A percentile compares a stretch with the other conserved stretches of the same genome.
Conservation (phyloP, 73 alveolate genomes). For the Effrenium voratum region DNA sequence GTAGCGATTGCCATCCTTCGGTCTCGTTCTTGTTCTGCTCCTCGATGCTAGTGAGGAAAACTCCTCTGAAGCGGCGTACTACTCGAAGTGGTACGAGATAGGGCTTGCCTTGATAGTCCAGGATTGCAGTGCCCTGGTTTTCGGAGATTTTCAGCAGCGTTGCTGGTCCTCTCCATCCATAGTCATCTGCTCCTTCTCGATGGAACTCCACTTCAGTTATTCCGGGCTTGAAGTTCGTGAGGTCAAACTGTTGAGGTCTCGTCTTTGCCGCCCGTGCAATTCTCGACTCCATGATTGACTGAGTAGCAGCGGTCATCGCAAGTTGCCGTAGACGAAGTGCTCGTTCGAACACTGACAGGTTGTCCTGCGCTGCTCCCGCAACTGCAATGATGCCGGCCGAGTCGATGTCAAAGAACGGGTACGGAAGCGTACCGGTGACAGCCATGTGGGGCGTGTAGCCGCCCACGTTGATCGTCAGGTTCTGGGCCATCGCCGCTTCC, state of each 20-base stretch:
- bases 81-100: background rate
- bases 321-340: background rate
- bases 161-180: slow-evolving; percentile 31
- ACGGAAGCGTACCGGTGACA: background rate
- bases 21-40: background rate
- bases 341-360: background rate
- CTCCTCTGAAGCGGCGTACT: background rate
- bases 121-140: background rate
- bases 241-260: background rate
- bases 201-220: background rate
- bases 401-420: background rate
- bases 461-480: slow-evolving; percentile 8
- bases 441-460: slow-evolving; percentile 22
- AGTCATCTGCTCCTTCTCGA: background rate
- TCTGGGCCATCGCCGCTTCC: slow-evolving; percentile 1
- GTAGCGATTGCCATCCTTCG: background rate
- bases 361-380: background rate
- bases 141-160: background rate
- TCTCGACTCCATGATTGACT: background rate
- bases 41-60: background rate
- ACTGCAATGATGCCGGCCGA: background rate
- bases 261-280: slow-evolving; percentile 3
- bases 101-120: background rate
- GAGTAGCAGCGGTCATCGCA: background rate
- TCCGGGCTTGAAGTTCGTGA: background rate